Conservation (phyloP, 345 rosid species). For the Salix suchowensis region DNA sequence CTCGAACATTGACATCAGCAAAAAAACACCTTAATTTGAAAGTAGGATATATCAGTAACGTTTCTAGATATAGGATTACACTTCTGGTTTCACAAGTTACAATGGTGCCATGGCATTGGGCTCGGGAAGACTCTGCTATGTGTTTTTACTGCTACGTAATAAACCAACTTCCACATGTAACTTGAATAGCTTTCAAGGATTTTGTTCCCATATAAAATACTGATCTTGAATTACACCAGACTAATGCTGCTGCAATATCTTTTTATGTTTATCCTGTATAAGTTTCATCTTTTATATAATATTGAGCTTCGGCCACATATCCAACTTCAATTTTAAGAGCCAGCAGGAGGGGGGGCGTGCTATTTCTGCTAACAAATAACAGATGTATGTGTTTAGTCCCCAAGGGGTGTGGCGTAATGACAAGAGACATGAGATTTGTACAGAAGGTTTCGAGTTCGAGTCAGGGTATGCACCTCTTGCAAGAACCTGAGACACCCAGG, state of each 20-base stretch:
- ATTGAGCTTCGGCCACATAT: not conserved
- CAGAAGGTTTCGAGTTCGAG: too few relatives aligned
- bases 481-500: rapidly evolving
- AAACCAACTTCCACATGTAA: not conserved
- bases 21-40: too few relatives aligned
- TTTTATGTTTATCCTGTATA: not conserved
- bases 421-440: rapidly evolving
- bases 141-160: not conserved
- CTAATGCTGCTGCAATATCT: not conserved
- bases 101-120: not conserved
- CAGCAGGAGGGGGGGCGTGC: not conserved
- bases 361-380: not conserved
- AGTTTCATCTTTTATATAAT: not conserved
- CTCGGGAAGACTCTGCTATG: not conserved
- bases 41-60: too few relatives aligned
- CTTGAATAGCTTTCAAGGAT: not conserved
- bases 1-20: too few relatives aligned
- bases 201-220: not conserved
- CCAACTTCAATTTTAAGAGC: not conserved
- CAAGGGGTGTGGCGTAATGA: too few relatives aligned
- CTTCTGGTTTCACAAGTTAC: too few relatives aligned
- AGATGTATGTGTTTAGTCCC: too few relatives aligned
- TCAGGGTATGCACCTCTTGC: too few relatives aligned
- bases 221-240: not conserved
- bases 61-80: too few relatives aligned